A percentile compares a stretch with the other conserved stretches of the same genome.
phyloP scores from a whole-genome alignment of 108 stramenopile species.

The Pseudonitzschia delicatissima region DNA sequence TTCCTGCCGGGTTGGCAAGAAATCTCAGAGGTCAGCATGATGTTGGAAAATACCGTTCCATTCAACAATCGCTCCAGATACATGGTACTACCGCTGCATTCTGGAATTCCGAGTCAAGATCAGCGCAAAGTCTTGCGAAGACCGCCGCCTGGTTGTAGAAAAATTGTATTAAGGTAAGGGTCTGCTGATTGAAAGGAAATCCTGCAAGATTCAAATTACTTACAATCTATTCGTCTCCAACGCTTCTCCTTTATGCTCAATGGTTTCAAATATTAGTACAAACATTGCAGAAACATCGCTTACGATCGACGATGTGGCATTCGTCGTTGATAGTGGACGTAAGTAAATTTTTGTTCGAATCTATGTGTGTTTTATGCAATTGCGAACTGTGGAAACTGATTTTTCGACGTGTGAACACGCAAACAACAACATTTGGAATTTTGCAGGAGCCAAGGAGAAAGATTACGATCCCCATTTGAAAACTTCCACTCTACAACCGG shows the following conservation, averaged over 20 bases:
- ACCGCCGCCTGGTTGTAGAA: constrained; percentile 56
- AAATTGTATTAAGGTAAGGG: constrained; percentile 68
- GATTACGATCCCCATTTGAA: constrained; percentile 84
- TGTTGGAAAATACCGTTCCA: constrained; percentile 54
- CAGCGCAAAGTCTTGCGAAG: constrained; percentile 73
- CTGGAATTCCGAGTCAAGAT: constrained; percentile 70
- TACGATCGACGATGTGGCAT: constrained; percentile 91
- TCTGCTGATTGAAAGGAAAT: too few relatives aligned
- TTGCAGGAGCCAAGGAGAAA: constrained; percentile 80
- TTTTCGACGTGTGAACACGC: too few relatives aligned
- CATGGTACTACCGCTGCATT: constrained; percentile 79
- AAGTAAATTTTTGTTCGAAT: neutral
- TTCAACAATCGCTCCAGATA: constrained; percentile 52
- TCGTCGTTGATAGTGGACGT: constrained; percentile 67
- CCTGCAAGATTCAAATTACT: neutral
- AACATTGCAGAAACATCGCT: constrained; percentile 94
- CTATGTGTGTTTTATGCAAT: neutral
- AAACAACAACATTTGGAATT: too few relatives aligned
- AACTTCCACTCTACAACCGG: constrained; percentile 72
- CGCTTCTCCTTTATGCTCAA: neutral
- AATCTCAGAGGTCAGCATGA: constrained; percentile 67
- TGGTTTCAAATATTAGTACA: constrained; percentile 39
- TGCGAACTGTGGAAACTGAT: neutral
- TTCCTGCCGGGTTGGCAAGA: constrained; percentile 94
- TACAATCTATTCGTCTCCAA: neutral